phyloP scores from a whole-genome alignment of 2,329 filamentous ascomycete genomes.

The Fusarium udum region DNA sequence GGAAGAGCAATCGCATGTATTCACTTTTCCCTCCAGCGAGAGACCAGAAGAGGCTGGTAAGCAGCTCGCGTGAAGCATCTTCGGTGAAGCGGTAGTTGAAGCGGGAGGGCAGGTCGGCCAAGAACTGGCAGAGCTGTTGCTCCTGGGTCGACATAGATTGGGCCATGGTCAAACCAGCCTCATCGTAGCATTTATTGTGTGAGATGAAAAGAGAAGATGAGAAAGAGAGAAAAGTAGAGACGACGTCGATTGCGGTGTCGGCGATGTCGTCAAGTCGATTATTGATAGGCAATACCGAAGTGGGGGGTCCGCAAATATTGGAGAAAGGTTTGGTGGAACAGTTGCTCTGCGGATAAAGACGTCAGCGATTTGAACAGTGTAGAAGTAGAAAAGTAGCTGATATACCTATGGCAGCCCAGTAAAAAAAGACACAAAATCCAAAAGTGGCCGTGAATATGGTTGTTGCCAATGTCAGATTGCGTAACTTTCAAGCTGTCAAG shows the following conservation, averaged over 20 bases:
- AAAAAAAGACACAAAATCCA: not conserved
- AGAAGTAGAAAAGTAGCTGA: not conserved
- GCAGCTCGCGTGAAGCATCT: constrained; percentile 75
- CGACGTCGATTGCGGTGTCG: constrained; percentile 27
- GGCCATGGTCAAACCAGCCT: constrained; percentile 57
- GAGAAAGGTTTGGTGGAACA: constrained; percentile 37
- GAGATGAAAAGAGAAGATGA: not conserved
- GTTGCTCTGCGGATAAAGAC: constrained; percentile 23
- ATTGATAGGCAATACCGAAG: constrained; percentile 23
- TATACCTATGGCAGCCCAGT: not conserved
- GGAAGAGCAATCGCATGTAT: constrained; percentile 84
- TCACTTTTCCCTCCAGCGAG: constrained; percentile 79
- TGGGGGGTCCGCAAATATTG: constrained; percentile 33
- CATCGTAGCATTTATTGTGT: constrained; percentile 38
- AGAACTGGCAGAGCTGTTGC: constrained; percentile 82
- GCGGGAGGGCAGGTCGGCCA: constrained; percentile 78
- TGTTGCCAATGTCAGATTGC: constrained; percentile 3
- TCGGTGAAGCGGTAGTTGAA: constrained; percentile 81
- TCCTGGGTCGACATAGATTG: constrained; percentile 72
- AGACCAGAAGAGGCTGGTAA: constrained; percentile 85
- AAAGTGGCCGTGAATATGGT: not conserved
- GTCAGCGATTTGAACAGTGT: constrained; percentile 27
- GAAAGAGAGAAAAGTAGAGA: constrained; percentile 10
- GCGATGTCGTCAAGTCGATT: constrained; percentile 39
- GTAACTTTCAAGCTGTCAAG: not conserved